These are phyloP conservation scores for Furcasterigmium furcatum DNA, from an alignment of 2,329 filamentous ascomycete genomes.

Conservation along the genomic window DNA sequence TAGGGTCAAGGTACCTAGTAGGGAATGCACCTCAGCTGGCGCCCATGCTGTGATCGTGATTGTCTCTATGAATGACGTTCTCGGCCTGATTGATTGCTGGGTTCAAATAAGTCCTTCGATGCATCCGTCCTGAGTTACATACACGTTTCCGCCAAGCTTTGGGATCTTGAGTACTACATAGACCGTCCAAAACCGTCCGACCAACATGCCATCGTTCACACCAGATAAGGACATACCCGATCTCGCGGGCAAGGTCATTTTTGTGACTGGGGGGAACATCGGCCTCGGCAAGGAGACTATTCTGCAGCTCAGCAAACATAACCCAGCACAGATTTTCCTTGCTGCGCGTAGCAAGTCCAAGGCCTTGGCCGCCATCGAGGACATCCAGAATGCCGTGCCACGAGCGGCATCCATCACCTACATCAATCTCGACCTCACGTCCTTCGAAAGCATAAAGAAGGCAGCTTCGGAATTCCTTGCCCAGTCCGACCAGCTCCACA, in stretches of 20 bases:
- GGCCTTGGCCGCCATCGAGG: slow-evolving; percentile 28
- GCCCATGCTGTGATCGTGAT: no score
- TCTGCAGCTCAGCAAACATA: slow-evolving; percentile 11
- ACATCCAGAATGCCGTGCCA: slow-evolving; percentile 24
- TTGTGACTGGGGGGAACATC: slow-evolving; percentile 16
- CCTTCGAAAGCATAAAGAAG: slow-evolving; percentile 35
- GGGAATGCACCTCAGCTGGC: no score
- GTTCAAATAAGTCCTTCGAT: no score
- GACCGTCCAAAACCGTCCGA: no score
- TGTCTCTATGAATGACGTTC: no score
- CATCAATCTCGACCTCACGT: slow-evolving; percentile 41
- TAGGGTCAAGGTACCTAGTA: no score
- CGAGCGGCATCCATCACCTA: slow-evolving; percentile 17
- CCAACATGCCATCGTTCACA: slow-evolving; percentile 7
- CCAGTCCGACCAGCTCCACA: slow-evolving; percentile 31
- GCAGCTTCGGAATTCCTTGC: slow-evolving; percentile 33
- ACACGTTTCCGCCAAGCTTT: no score
- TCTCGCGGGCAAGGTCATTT: slow-evolving; percentile 10
- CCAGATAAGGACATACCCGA: slow-evolving; percentile 9
- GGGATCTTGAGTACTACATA: no score
- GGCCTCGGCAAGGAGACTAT: slow-evolving; percentile 17
- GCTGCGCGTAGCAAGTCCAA: slow-evolving; percentile 16
- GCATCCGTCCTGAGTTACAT: no score
- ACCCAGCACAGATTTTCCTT: slow-evolving; percentile 11
- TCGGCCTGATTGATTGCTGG: no score